Conservation (phyloP, 2,329 filamentous ascomycete species). For the Microcyclospora pomicola region DNA sequence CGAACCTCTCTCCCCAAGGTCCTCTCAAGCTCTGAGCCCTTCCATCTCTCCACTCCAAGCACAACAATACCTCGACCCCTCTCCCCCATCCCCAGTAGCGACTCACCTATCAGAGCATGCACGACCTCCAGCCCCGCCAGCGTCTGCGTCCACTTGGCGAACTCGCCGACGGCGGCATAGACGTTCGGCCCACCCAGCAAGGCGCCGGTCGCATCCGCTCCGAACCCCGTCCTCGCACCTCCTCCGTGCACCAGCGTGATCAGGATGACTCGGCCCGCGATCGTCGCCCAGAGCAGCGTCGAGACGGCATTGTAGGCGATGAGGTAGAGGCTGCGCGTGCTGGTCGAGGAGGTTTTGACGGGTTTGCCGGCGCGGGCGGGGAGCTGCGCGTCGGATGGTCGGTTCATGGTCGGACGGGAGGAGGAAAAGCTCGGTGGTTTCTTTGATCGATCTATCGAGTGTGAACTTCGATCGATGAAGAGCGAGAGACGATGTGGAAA, state of each 20-base stretch:
- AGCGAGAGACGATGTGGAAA: too few relatives aligned
- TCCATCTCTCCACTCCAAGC: too few relatives aligned
- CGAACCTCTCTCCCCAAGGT: too few relatives aligned
- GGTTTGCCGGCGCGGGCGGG: background rate
- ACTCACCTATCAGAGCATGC: constrained; percentile 61
- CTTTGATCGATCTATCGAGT: too few relatives aligned
- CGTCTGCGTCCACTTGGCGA: constrained; percentile 70
- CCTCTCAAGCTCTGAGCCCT: too few relatives aligned
- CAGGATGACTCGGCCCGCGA: constrained; percentile 55
- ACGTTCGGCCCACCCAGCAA: constrained; percentile 28
- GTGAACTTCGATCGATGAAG: too few relatives aligned
- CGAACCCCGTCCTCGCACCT: constrained; percentile 10
- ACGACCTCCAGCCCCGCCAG: constrained; percentile 69
- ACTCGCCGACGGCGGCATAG: constrained; percentile 49
- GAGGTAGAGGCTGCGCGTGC: constrained; percentile 44
- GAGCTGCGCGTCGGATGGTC: constrained; percentile 13
- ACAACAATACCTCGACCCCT: too few relatives aligned
- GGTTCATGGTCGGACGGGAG: constrained; percentile 11
- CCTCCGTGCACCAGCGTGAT: constrained; percentile 33
- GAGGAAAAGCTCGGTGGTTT: too few relatives aligned
- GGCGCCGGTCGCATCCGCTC: too few relatives aligned
- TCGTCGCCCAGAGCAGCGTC: constrained; percentile 61
- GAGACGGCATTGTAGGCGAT: constrained; percentile 73
- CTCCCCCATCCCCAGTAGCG: background rate
- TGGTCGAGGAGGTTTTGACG: constrained; percentile 16